Evolutionary conservation across 768 basidiomycete species (phyloP).

Genomic region (Pulveroboletus sp.): DNA sequence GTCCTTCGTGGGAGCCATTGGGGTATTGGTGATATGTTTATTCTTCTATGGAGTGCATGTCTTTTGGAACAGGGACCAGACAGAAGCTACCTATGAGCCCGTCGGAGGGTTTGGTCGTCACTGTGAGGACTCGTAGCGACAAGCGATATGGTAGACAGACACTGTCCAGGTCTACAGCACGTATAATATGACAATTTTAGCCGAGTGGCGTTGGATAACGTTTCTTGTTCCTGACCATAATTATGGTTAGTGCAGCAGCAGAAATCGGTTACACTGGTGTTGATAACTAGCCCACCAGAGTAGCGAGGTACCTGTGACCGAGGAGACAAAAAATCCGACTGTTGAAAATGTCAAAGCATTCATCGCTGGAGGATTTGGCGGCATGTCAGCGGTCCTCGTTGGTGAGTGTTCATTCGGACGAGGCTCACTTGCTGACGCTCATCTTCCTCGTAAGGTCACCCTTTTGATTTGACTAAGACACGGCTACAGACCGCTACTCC

Average conservation of each 20-base stretch:
- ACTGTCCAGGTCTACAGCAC: slow-evolving; percentile 9
- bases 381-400: slow-evolving; percentile 80
- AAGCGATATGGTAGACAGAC: slow-evolving; percentile 15
- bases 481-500: slow-evolving; percentile 87
- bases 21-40: slow-evolving; percentile 53
- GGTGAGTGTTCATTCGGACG: slow-evolving; percentile 45
- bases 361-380: slow-evolving; percentile 91
- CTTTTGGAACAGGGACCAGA: slow-evolving; percentile 70
- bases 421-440: slow-evolving; percentile 1
- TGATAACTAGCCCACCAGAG: slow-evolving; percentile 19
- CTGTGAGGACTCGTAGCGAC: slow-evolving; percentile 34
- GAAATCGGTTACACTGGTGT: neutral
- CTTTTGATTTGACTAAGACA: slow-evolving; percentile 97
- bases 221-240: slow-evolving; percentile 14
- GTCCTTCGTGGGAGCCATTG: slow-evolving; percentile 52
- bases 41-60: slow-evolving; percentile 72
- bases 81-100: slow-evolving; percentile 88
- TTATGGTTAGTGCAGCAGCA: slow-evolving; percentile 18
- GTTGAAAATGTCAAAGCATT: slow-evolving; percentile 69
- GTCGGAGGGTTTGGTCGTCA: slow-evolving; percentile 71
- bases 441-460: slow-evolving; percentile 62
- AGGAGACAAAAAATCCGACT: slow-evolving; percentile 27
- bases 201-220: slow-evolving; percentile 13
- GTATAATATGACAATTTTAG: too few species aligned
- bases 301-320: slow-evolving; percentile 18